phyloP scores from a whole-genome alignment of 1,139 yeast species.

The Entelexis sorbosivorans region DNA sequence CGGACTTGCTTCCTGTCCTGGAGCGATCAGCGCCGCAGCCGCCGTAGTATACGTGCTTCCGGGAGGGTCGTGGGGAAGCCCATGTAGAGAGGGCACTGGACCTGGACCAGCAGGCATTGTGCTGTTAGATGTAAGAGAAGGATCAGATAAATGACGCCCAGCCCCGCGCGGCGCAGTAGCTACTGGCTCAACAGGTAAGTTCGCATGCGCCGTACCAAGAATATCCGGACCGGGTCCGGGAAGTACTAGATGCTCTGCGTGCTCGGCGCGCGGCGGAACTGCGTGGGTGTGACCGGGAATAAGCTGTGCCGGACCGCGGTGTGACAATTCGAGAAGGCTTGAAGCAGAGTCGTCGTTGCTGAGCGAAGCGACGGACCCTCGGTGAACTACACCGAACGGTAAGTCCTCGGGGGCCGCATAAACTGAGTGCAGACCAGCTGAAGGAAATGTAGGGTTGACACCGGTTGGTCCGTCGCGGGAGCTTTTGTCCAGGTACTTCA shows the following conservation, averaged over 20 bases:
- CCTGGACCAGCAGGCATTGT: not conserved
- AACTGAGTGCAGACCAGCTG: not conserved
- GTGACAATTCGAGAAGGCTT: not conserved
- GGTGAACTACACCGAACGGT: not conserved
- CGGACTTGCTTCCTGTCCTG: not conserved
- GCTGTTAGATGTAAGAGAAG: not conserved
- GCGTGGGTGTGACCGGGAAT: too few relatives aligned
- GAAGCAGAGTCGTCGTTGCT: not conserved
- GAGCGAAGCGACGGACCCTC: not conserved
- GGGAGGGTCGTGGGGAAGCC: not conserved
- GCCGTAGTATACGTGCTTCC: not conserved
- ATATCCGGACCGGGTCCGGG: not conserved
- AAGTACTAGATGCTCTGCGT: not conserved
- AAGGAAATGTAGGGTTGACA: not conserved
- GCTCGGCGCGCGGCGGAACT: not conserved
- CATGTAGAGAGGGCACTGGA: not conserved
- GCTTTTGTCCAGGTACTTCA: conserved; percentile 2
- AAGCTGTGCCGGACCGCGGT: not conserved
- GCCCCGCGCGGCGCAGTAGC: not conserved
- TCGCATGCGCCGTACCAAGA: not conserved
- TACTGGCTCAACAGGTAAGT: not conserved
- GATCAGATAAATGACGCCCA: not conserved
- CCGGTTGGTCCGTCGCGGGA: not conserved
- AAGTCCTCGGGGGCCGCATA: not conserved
- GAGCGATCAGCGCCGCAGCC: not conserved